Conservation (phyloP, 2,329 filamentous ascomycete genomes). For the Colletotrichum endophyticum region DNA sequence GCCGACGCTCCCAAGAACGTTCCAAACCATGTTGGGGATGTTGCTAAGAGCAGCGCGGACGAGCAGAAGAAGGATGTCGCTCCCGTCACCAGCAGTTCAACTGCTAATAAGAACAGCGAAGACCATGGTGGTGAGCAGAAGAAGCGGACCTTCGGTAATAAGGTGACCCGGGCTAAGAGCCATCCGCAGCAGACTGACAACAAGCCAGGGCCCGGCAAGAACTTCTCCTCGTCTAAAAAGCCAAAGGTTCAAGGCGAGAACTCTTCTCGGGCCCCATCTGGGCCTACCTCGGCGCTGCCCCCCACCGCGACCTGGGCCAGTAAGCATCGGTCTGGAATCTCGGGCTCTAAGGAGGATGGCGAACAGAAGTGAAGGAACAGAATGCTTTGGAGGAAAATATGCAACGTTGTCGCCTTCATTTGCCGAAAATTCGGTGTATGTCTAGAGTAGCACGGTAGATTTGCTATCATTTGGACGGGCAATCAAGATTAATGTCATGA, state of each 20-base stretch:
- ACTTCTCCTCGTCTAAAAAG: constrained; percentile 4
- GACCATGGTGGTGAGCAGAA: background rate
- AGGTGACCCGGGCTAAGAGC: constrained; percentile 5
- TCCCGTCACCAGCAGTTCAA: background rate
- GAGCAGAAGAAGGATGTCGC: background rate
- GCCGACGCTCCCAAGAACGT: background rate
- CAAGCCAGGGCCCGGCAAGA: background rate
- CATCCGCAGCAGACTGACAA: background rate
- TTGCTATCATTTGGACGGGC: background rate
- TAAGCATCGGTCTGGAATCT: background rate
- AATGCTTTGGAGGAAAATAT: background rate
- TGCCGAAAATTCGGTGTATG: background rate
- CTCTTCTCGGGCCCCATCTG: background rate
- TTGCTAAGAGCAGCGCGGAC: background rate
- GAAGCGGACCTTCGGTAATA: constrained; percentile 13
- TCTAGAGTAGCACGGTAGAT: background rate
- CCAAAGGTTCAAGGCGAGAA: background rate
- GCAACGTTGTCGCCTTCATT: background rate
- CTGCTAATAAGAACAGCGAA: background rate
- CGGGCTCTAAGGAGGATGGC: background rate
- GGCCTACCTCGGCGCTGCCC: background rate
- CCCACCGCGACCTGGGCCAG: background rate
- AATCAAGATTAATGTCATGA: background rate
- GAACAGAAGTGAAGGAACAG: background rate
- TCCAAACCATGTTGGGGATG: background rate